Evolutionary conservation across 495 filamentous ascomycete species (phyloP), one percentile per base, ranked within the genome.

Genomic region (Neurospora tetrasperma): DNA sequence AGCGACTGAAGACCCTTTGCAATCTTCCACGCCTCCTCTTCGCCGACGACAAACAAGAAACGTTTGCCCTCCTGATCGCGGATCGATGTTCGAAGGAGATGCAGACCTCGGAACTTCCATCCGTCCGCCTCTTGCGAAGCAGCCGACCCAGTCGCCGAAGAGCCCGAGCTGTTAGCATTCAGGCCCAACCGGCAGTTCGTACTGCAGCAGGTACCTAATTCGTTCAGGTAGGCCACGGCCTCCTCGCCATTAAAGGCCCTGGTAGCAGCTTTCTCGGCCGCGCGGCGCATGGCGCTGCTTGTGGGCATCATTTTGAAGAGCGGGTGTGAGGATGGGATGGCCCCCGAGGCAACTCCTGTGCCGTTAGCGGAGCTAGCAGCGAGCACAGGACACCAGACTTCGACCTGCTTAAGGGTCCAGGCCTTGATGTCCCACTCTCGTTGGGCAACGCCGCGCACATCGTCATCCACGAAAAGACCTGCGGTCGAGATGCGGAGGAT

Each of bases 361-460:
- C 40, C 71, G 66, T 73, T 75, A 71, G 81, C 78, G 73, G 80
- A 80, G 77, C 82, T 80, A 75, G 76, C 76, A 77, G 71, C 78
- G 72, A 83, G 78, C 31, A 80, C 83, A 41, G 91, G 90, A 76
- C 91, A 94, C 89, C 93, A 94, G 80, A 98, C 90, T 85, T 99
- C 96, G 75, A 96, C 89, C 38, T 90, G 84, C 81, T 94, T 97
- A 82, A 99, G 87, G 14, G 93, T 97, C 96, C 96, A 98, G 20
- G 95, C 94, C 79, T 98, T 98, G 80, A 98, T 88, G 79, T 99
- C 96, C 96, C 96, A 99, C 83, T 98, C 96, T 69, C 96, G 88
- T 79, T 97, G 93, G 23, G 91, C 89, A 3, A 97, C 91, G 48
- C 90, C 90, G 20, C 94, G 89, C 44, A 97, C 84, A 76, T 97